These are phyloP conservation scores for Nitzschia palea DNA, from an alignment of 108 stramenopile species.

Conservation along the genomic window DNA sequence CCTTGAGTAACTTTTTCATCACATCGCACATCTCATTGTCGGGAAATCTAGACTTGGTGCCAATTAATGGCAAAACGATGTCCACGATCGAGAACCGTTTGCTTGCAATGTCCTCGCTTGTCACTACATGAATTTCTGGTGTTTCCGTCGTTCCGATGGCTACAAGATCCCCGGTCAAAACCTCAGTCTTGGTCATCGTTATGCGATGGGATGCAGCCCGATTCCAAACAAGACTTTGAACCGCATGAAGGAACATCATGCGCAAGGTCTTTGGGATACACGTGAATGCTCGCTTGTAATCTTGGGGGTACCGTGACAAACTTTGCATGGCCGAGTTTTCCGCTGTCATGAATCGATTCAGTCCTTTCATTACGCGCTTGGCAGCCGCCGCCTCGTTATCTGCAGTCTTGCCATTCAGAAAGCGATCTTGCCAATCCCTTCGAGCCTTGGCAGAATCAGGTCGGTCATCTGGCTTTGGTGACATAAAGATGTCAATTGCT, in stretches of 20 bases:
- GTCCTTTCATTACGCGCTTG: constrained; percentile 26
- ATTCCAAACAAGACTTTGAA: constrained; percentile 73
- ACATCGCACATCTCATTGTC: constrained; percentile 47
- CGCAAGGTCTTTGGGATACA: constrained; percentile 81
- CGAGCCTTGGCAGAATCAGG: constrained; percentile 54
- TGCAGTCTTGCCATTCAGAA: constrained; percentile 47
- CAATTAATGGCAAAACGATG: constrained; percentile 84
- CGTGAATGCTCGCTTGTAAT: constrained; percentile 81
- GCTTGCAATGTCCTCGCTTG: constrained; percentile 59
- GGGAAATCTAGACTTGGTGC: constrained; percentile 68
- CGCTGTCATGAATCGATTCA: constrained; percentile 72
- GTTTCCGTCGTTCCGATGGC: constrained; percentile 48
- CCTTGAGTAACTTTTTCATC: constrained; percentile 52
- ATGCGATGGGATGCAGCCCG: constrained; percentile 49
- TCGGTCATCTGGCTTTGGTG: constrained; percentile 64
- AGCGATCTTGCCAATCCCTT: constrained; percentile 66
- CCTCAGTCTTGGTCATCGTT: constrained; percentile 38
- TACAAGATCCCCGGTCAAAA: constrained; percentile 72
- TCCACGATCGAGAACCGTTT: constrained; percentile 67
- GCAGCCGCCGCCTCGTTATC: constrained; percentile 67
- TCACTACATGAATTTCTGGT: constrained; percentile 49
- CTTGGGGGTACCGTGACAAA: constrained; percentile 61
- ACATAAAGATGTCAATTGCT: constrained; percentile 83
- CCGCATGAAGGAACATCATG: constrained; percentile 88
- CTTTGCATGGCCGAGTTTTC: constrained; percentile 69